Conservation (phyloP, 1,139 yeast genomes). For the Lodderomyces margitis region DNA sequence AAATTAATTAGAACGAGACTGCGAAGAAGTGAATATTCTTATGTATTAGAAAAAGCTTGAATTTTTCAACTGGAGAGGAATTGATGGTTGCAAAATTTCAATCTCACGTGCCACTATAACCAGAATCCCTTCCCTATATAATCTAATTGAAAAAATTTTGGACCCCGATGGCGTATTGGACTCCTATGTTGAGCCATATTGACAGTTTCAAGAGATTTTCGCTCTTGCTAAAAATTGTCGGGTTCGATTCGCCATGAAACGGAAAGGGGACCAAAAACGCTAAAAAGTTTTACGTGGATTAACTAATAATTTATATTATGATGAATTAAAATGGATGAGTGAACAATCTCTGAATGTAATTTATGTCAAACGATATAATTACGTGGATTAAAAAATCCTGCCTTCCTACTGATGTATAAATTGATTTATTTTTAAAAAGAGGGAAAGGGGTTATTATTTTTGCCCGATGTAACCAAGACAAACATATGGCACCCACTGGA, state of each 20-base stretch:
- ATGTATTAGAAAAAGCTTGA: no score
- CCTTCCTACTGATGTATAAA: conserved; percentile 48
- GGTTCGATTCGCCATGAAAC: conserved; percentile 1
- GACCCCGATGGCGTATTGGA: conserved; percentile 4
- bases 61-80: no score
- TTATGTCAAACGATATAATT: conserved; percentile 31
- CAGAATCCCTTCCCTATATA: conserved; percentile 2
- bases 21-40: no score
- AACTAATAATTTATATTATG: conserved; percentile 24
- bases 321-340: conserved; percentile 48
- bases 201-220: background rate
- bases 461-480: no score
- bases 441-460: no score
- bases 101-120: background rate
- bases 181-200: background rate
- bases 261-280: background rate
- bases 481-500: no score
- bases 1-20: no score
- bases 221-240: background rate
- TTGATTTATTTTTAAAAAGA: background rate
- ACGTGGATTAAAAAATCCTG: conserved; percentile 50
- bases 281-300: no score
- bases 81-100: background rate
- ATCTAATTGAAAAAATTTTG: conserved; percentile 1
- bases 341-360: conserved; percentile 52